These are phyloP conservation scores for Debaryomyces nepalensis DNA, from an alignment of 1,139 yeast genomes.

Conservation along the genomic window DNA sequence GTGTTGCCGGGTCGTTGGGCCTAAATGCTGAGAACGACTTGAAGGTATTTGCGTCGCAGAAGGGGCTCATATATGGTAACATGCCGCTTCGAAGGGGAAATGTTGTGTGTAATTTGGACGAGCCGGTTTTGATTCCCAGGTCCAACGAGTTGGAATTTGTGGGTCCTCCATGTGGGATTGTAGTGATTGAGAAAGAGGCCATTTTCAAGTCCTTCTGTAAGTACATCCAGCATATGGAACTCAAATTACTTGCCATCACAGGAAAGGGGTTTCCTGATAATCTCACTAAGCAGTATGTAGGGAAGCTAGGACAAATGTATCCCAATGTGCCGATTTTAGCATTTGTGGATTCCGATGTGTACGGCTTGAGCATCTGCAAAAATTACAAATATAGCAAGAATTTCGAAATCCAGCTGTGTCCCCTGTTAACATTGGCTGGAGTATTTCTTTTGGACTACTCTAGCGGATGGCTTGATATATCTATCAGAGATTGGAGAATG, in stretches of 20 bases:
- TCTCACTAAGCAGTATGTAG: conserved; percentile 32
- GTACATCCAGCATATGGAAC: conserved; percentile 19
- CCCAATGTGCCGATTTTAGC: conserved; percentile 45
- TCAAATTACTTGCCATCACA: conserved; percentile 47
- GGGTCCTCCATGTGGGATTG: conserved; percentile 28
- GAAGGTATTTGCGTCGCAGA: conserved; percentile 61
- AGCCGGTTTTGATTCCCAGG: conserved; percentile 34
- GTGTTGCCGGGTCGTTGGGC: conserved; percentile 34
- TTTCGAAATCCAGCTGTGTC: conserved; percentile 4
- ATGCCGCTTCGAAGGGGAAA: conserved; percentile 21
- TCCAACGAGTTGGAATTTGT: conserved; percentile 3
- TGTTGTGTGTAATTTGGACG: conserved; percentile 14
- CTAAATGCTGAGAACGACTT: conserved; percentile 33
- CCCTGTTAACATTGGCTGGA: conserved; percentile 25
- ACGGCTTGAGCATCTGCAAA: conserved; percentile 65
- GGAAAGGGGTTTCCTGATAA: conserved; percentile 72
- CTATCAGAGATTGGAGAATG: conserved; percentile 38
- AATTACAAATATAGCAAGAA: conserved; percentile 31
- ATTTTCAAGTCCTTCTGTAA: conserved; percentile 41
- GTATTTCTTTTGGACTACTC: conserved; percentile 46
- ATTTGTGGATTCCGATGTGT: conserved; percentile 64
- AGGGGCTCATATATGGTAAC: conserved; percentile 60
- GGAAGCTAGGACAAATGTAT: conserved; percentile 17
- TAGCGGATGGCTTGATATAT: conserved; percentile 38
- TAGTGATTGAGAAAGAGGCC: conserved; percentile 73